Evolutionary conservation across 2,329 filamentous ascomycete species (phyloP).

Genomic region (Calonectria honghensis): DNA sequence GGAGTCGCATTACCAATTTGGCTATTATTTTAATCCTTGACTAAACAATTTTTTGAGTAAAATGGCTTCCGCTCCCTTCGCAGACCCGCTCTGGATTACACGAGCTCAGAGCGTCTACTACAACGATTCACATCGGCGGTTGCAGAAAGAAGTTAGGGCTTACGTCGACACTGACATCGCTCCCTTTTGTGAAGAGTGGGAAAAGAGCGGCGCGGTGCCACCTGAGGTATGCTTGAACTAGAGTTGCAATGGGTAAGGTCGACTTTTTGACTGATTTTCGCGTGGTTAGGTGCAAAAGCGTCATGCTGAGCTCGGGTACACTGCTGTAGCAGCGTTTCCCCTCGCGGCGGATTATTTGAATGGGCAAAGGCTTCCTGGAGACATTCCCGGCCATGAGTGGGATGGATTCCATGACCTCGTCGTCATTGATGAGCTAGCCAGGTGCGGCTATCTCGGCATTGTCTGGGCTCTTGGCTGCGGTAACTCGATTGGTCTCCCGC

Average conservation of each 20-base stretch:
- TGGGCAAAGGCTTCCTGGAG: slow-evolving; percentile 45
- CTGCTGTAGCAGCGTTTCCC: slow-evolving; percentile 30
- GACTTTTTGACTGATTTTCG: not conserved
- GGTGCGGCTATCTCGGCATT: slow-evolving; percentile 73
- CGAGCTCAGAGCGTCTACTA: slow-evolving; percentile 39
- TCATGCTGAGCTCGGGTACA: slow-evolving; percentile 31
- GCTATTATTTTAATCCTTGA: not conserved
- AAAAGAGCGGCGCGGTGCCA: slow-evolving; percentile 25
- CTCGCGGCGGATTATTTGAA: not conserved
- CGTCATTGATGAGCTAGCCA: slow-evolving; percentile 72
- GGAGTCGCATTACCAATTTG: not conserved
- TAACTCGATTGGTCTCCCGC: slow-evolving; percentile 78
- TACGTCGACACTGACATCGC: slow-evolving; percentile 32
- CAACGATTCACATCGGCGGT: slow-evolving; percentile 33
- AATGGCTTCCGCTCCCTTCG: slow-evolving; percentile 42
- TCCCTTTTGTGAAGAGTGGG: slow-evolving; percentile 36
- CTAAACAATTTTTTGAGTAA: not conserved
- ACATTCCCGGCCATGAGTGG: slow-evolving; percentile 67
- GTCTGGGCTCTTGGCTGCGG: slow-evolving; percentile 75
- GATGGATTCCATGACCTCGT: slow-evolving; percentile 75
- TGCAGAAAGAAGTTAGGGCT: slow-evolving; percentile 41
- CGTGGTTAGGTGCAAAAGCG: slow-evolving; percentile 25
- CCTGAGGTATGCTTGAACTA: slow-evolving; percentile 23
- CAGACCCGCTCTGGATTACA: slow-evolving; percentile 44
- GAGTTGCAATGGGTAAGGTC: not conserved